These are phyloP conservation scores for Boechera divaricarpa DNA, from an alignment of 345 rosid species.

Conservation along the genomic window DNA sequence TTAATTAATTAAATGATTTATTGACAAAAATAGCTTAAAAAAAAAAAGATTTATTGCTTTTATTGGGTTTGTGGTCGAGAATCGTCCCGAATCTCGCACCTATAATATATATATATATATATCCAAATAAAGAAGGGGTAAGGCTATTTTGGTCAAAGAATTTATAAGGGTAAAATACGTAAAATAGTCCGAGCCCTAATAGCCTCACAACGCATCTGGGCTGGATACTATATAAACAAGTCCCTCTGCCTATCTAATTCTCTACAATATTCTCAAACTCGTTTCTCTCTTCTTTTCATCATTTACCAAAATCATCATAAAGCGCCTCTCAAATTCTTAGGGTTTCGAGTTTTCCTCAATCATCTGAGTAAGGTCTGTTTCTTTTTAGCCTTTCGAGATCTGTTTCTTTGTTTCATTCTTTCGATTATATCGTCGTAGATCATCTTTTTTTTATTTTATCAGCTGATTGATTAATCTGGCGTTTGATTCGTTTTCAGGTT, in stretches of 20 bases:
- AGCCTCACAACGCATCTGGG: slow-evolving; percentile 36
- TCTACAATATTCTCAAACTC: slow-evolving; percentile 20
- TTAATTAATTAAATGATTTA: background rate
- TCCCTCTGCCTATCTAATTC: background rate
- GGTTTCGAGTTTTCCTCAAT: slow-evolving; percentile 13
- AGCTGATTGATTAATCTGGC: slow-evolving; percentile 7
- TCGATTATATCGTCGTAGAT: background rate
- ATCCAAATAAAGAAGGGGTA: slow-evolving; percentile 9
- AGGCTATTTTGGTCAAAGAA: slow-evolving; percentile 5
- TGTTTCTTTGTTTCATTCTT: background rate
- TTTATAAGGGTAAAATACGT: background rate
- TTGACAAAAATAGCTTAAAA: slow-evolving; percentile 3
- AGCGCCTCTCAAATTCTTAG: background rate
- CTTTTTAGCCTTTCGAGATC: background rate
- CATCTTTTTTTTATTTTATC: background rate
- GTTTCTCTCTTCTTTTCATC: slow-evolving; percentile 13
- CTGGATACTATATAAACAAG: slow-evolving; percentile 29
- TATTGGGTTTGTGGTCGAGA: slow-evolving; percentile 30
- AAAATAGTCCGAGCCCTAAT: slow-evolving; percentile 19
- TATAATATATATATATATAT: background rate
- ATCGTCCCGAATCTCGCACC: slow-evolving; percentile 37
- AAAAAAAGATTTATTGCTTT: slow-evolving; percentile 5
- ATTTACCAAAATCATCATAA: slow-evolving; percentile 8
- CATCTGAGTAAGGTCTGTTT: slow-evolving; percentile 32
- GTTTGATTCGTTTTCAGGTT: slow-evolving; percentile 40